Conservation (phyloP, 345 rosid genomes). For the Pistacia vera region DNA sequence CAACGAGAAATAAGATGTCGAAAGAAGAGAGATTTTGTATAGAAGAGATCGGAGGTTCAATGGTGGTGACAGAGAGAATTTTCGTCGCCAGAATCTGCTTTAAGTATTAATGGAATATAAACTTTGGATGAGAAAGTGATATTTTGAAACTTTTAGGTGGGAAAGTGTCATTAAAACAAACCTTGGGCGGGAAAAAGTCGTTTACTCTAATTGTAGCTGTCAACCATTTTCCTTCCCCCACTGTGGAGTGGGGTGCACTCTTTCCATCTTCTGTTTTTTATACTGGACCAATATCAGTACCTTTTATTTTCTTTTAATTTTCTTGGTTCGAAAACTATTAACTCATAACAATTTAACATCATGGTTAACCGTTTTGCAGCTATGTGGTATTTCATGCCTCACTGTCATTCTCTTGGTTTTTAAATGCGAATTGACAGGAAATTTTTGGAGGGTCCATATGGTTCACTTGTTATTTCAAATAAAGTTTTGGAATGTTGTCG, state of each 20-base stretch:
- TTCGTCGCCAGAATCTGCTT: too few species aligned
- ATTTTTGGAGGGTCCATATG: background rate
- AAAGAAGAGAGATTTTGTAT: too few species aligned
- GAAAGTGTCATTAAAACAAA: too few species aligned
- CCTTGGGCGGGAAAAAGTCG: too few species aligned
- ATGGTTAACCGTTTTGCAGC: background rate
- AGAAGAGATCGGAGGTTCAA: too few species aligned
- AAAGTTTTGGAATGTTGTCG: background rate
- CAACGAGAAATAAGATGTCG: too few species aligned
- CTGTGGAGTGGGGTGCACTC: slow-evolving; percentile 25
- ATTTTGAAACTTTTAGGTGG: too few species aligned
- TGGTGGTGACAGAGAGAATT: too few species aligned
- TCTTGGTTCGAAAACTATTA: background rate
- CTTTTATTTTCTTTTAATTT: background rate
- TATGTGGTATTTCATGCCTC: background rate
- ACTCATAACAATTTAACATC: background rate
- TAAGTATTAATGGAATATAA: too few species aligned
- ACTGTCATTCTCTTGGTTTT: background rate
- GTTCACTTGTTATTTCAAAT: background rate
- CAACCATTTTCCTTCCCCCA: slow-evolving; percentile 29
- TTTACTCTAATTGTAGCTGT: slow-evolving; percentile 24
- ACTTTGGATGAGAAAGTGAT: too few species aligned
- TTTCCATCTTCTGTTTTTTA: slow-evolving; percentile 19
- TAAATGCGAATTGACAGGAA: slow-evolving; percentile 8
- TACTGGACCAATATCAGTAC: slow-evolving; percentile 21